Base-by-base conservation (phyloP, 805 yeast genomes). In the Diddensiella santjacobensis region DNA sequence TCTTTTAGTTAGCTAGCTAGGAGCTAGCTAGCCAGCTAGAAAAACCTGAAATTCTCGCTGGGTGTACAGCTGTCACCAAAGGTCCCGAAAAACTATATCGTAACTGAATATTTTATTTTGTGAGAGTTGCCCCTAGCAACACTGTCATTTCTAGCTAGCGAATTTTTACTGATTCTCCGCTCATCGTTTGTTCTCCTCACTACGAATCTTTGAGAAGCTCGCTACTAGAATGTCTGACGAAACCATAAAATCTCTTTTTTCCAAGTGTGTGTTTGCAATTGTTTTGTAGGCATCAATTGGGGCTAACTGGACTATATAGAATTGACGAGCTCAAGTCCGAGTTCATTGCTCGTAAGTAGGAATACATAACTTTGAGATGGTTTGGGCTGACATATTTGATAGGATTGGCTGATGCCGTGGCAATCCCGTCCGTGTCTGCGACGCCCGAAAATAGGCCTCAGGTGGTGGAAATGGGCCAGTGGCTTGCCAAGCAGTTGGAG, bases 351-450 rank as follows among this genome's bases (percentile, higher is more conserved):
- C 62, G 38, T 35, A 35, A 6, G 38, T 35, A n/a, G 6, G n/a
- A n/a, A n/a, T n/a, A n/a, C n/a, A n/a, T n/a, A n/a, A n/a, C n/a
- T n/a, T n/a, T n/a, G n/a, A n/a, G n/a, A n/a, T n/a, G n/a, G n/a
- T n/a, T n/a, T n/a, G n/a, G n/a, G n/a, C n/a, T n/a, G n/a, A n/a
- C n/a, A 26, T 17, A 15, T n/a, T 35, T 17, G 10, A 8, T 17
- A 35, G 38, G 95, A 57, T 75, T 93, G 51, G 68, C 81, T 38
- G 74, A 83, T 44, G 97, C 97, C n/a, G 89, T 93, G 40, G 85
- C 88, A 51, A 93, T 91, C 58, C 95, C 96, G 42, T 90, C 97
- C 6, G 98, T 93, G 40, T 89, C 97, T 3, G 81, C 87, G 36
- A 99, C 93, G 64, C 95, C 89, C 62, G 67, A 81, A 10, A 77